Base-by-base conservation (phyloP, 495 filamentous ascomycete genomes). In the Lasiosphaeria ovina region DNA sequence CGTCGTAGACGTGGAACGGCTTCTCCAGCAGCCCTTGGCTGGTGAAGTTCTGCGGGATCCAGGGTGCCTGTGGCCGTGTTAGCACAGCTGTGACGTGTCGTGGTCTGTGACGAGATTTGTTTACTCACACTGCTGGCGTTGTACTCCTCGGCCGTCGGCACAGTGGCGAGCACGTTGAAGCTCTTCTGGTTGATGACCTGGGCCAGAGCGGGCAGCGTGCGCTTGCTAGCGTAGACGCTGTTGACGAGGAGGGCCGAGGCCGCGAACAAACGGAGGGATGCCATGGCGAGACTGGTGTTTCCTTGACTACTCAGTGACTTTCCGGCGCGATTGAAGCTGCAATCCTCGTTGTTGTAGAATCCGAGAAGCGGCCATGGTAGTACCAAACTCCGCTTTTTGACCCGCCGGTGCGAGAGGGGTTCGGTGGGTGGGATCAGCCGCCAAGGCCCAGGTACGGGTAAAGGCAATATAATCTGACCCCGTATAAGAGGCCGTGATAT, bases 1-100 rank as follows among this genome's bases (percentile, higher is more conserved):
- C 71, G 35, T 79, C 72, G 54, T 78, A 79, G 48, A 79, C 65
- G 58, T 80, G 78, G 57, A 80, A 80, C 0, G 78, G 78, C 58
- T 72, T 74, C 10, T 69, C 71, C 1, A 51, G 45, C 11, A 79
- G 66, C 6, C 59, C 63, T 38, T 65, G 65, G 6, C 62, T 54
- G 17, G 70, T 72, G 24, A 51, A 35, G 70, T 63, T 53, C 67
- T 69, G n/a, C 67, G 77, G 3, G 69, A 45, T 35, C 61, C 61
- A 63, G 31, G 61, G 61, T 8, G 56, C 8, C 61, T 63, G 44
- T n/a, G 9, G 16, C 45, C 24, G 35, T 32, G 16, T 49, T 14
- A 45, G 45, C 10, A 50, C 74, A 73, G 54, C 49, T 55, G 6
- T 64, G 51, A 0, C 9, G n/a, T n/a, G n/a, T n/a, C n/a, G n/a